A percentile compares a stretch with the other conserved stretches of the same genome.
Conservation (phyloP, 1,284 basidiomycete species). For the Cutaneotrichosporon sp. region DNA sequence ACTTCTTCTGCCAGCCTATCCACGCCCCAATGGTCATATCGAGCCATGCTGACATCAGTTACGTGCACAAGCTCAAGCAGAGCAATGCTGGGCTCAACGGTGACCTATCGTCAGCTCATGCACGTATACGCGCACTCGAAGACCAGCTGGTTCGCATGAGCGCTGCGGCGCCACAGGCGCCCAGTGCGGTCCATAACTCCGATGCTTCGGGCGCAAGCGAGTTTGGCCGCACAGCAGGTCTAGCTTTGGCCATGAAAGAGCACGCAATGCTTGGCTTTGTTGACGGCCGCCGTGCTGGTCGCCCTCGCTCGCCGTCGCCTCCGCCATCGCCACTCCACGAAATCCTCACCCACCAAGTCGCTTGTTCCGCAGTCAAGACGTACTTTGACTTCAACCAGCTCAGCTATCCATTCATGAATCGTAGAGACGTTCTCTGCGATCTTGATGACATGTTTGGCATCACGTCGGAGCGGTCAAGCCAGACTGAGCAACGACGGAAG, state of each 20-base stretch:
- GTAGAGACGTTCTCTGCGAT: slow-evolving; percentile 19
- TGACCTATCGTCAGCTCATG: slow-evolving; percentile 27
- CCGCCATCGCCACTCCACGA: slow-evolving; percentile 3
- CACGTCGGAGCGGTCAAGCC: neutral
- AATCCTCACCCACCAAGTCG: slow-evolving; percentile 18
- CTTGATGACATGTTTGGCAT: slow-evolving; percentile 24
- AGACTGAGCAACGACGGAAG: slow-evolving; percentile 10
- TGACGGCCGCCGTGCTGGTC: neutral
- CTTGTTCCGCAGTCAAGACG: slow-evolving; percentile 18
- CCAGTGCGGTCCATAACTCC: neutral
- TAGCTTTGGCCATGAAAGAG: neutral
- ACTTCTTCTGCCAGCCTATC: neutral
- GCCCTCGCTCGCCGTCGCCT: neutral
- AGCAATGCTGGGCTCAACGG: slow-evolving; percentile 22
- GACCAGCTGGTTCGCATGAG: slow-evolving; percentile 12
- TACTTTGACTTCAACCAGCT: slow-evolving; percentile 27
- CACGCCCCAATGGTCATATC: too few species aligned
- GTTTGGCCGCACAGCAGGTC: slow-evolving; percentile 9
- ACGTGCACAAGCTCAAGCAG: slow-evolving; percentile 31
- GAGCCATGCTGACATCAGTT: slow-evolving; percentile 13
- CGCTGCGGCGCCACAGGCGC: neutral
- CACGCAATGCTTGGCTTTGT: slow-evolving; percentile 5
- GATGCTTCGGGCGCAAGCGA: slow-evolving; percentile 5
- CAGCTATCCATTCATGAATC: slow-evolving; percentile 29
- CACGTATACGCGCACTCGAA: slow-evolving; percentile 34